Percentiles rank a stretch among this genome's conserved stretches.
Conservation (phyloP, 129 eudicot species). For the Dittrichia graveolens region DNA sequence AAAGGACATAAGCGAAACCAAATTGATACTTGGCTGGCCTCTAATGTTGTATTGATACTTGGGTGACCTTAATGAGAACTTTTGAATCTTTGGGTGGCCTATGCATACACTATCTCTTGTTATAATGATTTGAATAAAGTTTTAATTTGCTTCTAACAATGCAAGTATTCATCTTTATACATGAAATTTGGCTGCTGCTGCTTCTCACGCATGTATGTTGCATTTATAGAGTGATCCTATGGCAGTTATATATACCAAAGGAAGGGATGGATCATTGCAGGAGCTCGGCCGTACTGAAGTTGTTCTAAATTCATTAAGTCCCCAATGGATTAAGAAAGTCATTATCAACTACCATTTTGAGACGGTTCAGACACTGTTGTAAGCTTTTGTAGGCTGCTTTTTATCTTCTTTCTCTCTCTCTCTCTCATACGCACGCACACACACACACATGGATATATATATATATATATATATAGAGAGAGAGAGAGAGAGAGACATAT, state of each 20-base stretch:
- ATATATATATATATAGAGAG: too few species aligned
- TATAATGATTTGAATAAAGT: slow-evolving; percentile 1
- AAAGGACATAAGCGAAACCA: too few species aligned
- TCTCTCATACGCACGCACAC: too few species aligned
- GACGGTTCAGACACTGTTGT: slow-evolving; percentile 84
- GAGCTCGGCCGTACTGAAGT: slow-evolving; percentile 98
- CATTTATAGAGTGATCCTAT: slow-evolving; percentile 93
- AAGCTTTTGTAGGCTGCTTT: slow-evolving; percentile 44
- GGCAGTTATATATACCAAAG: slow-evolving; percentile 75
- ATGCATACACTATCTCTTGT: background rate
- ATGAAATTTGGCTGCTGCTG: slow-evolving; percentile 29
- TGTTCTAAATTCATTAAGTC: slow-evolving; percentile 73
- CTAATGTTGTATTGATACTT: too few species aligned
- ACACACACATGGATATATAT: too few species aligned
- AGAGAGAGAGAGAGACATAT: too few species aligned
- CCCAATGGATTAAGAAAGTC: slow-evolving; percentile 79
- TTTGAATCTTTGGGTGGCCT: too few species aligned
- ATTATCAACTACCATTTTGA: slow-evolving; percentile 78
- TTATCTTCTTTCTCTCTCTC: background rate
- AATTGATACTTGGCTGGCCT: too few species aligned
- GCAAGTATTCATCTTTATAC: slow-evolving; percentile 25
- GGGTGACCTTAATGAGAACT: too few species aligned
- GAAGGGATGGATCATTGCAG: slow-evolving; percentile 79
- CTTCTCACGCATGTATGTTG: slow-evolving; percentile 27
- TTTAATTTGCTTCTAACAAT: slow-evolving; percentile 11